Evolutionary conservation across 1,284 basidiomycete genomes (phyloP), one percentile per base, ranked within the genome.

Genomic region (Apiotrichum montevideense): DNA sequence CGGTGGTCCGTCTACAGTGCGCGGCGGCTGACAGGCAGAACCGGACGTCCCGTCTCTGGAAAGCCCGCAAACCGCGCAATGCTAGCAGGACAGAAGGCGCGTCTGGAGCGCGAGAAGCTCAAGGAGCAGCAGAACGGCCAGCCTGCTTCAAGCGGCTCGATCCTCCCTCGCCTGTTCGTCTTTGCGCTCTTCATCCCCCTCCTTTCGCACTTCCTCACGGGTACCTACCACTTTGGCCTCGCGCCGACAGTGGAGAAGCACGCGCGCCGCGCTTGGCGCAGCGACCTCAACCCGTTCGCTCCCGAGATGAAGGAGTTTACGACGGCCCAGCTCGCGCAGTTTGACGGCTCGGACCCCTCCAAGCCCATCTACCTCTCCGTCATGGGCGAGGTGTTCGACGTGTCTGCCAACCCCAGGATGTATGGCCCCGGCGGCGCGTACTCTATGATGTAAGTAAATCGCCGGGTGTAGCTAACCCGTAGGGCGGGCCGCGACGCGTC

Each of bases 401-500:
- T 78, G 9, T 62, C 68, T 6, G 55, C 62, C 54, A 77, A 77
- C 63, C 63, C 63, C 47, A 74, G 76, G 56, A 77, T 78, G 75
- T 78, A 78, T 62, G 76, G 75, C 2, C 68, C 67, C 10, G 77
- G 77, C 4, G 66, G 60, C 32, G 71, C 74, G 35, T 82, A 81
- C 67, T 68, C 77, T 54, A 58, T 59, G 54, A 51, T 51, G 49
- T 49, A 13, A 49, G 48, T 32, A 14, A 21, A 8, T 4, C 37
- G 13, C 37, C 3, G 7, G 3, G 1, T 1, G 13, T 35, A 29
- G 29, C 48, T 49, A 21, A 49, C 48, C 10, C 32, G 1, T 54
- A 62, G 90, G 80, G 85, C 89, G 55, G 93, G 93, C 8, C 77
- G 82, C 55, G 93, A 97, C 73, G 91, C 90, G 11, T 88, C 89